Evolutionary conservation across 768 basidiomycete genomes (phyloP).

Genomic region (Leccinum olivaceopallidum): DNA sequence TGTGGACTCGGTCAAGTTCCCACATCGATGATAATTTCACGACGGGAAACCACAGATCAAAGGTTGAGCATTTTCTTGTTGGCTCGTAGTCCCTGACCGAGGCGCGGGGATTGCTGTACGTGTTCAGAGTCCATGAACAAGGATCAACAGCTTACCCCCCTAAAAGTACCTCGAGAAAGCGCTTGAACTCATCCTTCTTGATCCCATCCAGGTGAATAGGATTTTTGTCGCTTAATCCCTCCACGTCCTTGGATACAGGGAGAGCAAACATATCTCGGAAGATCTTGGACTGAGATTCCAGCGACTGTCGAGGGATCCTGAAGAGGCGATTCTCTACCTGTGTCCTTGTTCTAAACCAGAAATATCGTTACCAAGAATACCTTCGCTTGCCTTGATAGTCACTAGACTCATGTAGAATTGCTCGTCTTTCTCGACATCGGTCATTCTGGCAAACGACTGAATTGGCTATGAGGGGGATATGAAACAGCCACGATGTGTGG

Average conservation of each 20-base stretch:
- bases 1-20: conserved; percentile 34
- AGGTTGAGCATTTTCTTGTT: not conserved
- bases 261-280: conserved; percentile 31
- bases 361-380: not conserved
- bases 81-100: not conserved
- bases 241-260: conserved; percentile 12
- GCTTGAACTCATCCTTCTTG: conserved; percentile 26
- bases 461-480: not conserved
- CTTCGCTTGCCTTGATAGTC: conserved; percentile 11
- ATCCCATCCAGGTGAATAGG: conserved; percentile 28
- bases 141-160: conserved; percentile 9
- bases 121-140: not conserved
- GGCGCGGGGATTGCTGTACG: not conserved
- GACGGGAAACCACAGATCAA: conserved; percentile 38
- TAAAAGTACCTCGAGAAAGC: conserved; percentile 27
- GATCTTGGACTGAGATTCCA: conserved; percentile 27
- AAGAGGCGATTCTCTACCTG: conserved; percentile 32
- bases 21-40: conserved; percentile 43
- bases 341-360: not conserved
- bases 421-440: conserved; percentile 2
- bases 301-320: conserved; percentile 24
- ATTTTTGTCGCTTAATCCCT: conserved; percentile 22
- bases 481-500: conserved; percentile 9
- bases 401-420: conserved; percentile 22
- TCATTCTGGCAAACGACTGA: not conserved